A percentile compares a stretch with the other conserved stretches of the same genome.
phyloP scores from a whole-genome alignment of 2,329 filamentous ascomycete genomes.

The Neopestalotiopsis clavispora region DNA sequence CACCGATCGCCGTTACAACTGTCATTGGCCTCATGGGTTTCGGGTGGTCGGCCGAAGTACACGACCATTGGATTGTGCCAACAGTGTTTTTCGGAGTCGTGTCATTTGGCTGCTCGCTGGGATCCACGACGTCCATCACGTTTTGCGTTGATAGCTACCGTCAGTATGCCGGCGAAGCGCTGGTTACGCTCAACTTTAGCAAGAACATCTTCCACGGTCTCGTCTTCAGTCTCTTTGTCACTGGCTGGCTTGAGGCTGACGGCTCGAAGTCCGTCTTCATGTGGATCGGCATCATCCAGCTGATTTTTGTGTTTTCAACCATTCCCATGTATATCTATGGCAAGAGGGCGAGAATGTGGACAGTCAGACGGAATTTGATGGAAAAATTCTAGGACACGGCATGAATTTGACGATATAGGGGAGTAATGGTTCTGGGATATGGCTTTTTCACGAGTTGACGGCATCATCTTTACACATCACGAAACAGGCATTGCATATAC shows the following conservation, averaged over 20 bases:
- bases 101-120: constrained; percentile 89
- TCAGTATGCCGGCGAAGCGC: constrained; percentile 89
- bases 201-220: constrained; percentile 95
- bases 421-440: background rate
- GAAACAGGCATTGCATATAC: background rate
- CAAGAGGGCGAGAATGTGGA: constrained; percentile 94
- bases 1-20: constrained; percentile 79
- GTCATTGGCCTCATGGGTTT: constrained; percentile 91
- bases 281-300: constrained; percentile 83
- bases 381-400: constrained; percentile 75
- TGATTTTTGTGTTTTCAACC: constrained; percentile 73
- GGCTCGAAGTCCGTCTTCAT: constrained; percentile 81
- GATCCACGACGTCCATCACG: constrained; percentile 89
- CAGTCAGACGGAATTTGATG: constrained; percentile 83
- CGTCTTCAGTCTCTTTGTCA: constrained; percentile 87
- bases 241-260: constrained; percentile 77
- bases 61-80: constrained; percentile 86
- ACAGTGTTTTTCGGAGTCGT: constrained; percentile 92
- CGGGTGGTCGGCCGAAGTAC: constrained; percentile 84
- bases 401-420: background rate
- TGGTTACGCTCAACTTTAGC: constrained; percentile 92
- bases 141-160: constrained; percentile 94
- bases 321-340: constrained; percentile 95
- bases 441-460: background rate
- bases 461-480: background rate